These are phyloP conservation scores for Kodamaea fukazawae DNA, from an alignment of 805 yeast genomes.

Conservation along the genomic window DNA sequence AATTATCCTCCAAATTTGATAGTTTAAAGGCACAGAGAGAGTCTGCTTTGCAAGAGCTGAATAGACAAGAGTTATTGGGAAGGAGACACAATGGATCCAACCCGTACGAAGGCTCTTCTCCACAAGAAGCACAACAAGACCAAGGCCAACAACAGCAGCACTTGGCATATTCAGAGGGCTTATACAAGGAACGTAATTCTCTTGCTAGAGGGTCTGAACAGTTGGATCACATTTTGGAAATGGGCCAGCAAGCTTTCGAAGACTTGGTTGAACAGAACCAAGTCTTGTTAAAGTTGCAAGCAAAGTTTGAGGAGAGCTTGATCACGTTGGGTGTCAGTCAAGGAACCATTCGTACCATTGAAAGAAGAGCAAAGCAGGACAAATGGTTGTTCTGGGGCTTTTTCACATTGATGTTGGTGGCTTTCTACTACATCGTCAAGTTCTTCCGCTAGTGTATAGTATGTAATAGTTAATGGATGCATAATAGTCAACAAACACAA, in stretches of 20 bases:
- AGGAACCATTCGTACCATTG: constrained; percentile 76
- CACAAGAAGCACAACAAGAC: constrained; percentile 20
- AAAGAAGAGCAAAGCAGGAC: constrained; percentile 80
- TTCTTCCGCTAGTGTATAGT: constrained; percentile 50
- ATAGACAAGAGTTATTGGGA: constrained; percentile 55
- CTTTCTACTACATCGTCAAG: constrained; percentile 65
- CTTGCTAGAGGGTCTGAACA: constrained; percentile 72
- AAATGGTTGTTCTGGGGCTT: constrained; percentile 84
- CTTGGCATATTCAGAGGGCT: constrained; percentile 55
- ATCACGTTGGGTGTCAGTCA: constrained; percentile 83
- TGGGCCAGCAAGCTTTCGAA: constrained; percentile 83
- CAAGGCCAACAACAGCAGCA: constrained; percentile 25
- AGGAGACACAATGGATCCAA: constrained; percentile 32
- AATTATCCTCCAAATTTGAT: constrained; percentile 50
- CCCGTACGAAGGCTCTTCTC: constrained; percentile 51
- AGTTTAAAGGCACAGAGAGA: constrained; percentile 57
- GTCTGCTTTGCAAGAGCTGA: constrained; percentile 43
- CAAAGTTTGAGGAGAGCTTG: constrained; percentile 63
- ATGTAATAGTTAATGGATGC: neutral
- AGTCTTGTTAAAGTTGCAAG: constrained; percentile 59
- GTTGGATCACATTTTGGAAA: constrained; percentile 83
- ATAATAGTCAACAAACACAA: too few relatives aligned
- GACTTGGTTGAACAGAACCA: constrained; percentile 85
- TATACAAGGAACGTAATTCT: constrained; percentile 63
- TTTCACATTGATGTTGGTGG: constrained; percentile 55